Conservation (phyloP, 257 asterid genomes). For the Solanum pimpinellifolium region DNA sequence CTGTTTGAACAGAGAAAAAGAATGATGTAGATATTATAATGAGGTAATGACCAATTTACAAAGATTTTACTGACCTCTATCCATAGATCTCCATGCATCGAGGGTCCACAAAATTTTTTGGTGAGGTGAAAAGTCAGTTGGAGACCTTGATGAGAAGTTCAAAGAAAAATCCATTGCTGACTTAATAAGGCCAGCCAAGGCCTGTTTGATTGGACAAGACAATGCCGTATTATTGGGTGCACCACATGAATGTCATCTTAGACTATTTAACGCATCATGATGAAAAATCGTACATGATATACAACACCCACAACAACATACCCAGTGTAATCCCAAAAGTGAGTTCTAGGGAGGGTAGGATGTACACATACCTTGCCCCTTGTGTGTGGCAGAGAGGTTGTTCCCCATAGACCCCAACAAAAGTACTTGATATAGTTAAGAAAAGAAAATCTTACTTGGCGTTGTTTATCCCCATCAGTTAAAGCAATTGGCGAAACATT, state of each 20-base stretch:
- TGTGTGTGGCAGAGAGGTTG: not conserved
- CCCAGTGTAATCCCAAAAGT: not conserved
- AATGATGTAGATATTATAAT: not conserved
- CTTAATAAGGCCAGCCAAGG: conserved; percentile 29
- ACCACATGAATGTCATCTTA: not conserved
- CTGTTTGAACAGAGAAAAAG: conserved; percentile 11
- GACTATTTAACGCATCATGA: not conserved
- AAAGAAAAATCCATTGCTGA: conserved; percentile 45
- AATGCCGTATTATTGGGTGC: not conserved
- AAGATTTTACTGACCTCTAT: conserved; percentile 22
- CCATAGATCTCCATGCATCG: conserved; percentile 53
- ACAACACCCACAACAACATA: not conserved
- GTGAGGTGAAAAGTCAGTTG: conserved; percentile 65
- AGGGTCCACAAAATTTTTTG: conserved; percentile 69
- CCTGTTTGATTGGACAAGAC: conserved; percentile 29
- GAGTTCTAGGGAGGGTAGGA: not conserved
- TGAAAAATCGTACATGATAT: not conserved
- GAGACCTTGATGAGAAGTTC: conserved; percentile 62
- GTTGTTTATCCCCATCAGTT: conserved; percentile 31
- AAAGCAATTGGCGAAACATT: conserved; percentile 32
- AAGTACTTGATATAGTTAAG: not conserved
- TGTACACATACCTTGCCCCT: not conserved
- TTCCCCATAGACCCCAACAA: not conserved
- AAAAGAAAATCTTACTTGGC: conserved; percentile 20
- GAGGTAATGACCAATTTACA: not conserved